Conservation (phyloP, 78 protist species). For the Chrysochromulina parva region DNA sequence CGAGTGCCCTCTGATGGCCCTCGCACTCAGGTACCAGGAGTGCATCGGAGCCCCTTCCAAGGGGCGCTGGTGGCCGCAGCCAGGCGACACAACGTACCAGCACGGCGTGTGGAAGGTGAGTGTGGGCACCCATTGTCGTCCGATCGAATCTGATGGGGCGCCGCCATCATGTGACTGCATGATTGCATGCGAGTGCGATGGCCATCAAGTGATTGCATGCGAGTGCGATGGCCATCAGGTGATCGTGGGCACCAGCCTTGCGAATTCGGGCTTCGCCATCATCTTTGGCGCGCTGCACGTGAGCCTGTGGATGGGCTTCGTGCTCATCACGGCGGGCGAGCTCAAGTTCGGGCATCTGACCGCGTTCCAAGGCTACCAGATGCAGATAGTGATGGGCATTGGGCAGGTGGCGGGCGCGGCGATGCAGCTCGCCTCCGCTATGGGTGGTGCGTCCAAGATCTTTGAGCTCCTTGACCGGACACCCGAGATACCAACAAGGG, state of each 20-base stretch:
- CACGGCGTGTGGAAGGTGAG: neutral
- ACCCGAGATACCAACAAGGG: constrained; percentile 30
- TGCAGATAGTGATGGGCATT: neutral
- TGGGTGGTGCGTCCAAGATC: constrained; percentile 74
- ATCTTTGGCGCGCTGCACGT: neutral
- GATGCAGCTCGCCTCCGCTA: no score
- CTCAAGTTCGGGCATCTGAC: neutral
- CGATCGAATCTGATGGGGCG: no score
- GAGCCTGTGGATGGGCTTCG: neutral
- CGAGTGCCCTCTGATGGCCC: no score
- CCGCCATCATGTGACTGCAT: no score
- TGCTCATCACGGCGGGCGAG: neutral
- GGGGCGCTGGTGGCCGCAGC: neutral
- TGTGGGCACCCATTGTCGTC: neutral
- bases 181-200: no score
- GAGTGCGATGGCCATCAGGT: no score
- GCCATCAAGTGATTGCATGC: no score
- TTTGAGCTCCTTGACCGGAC: constrained; percentile 78
- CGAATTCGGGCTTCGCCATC: neutral
- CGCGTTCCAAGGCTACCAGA: neutral
- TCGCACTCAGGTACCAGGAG: no score
- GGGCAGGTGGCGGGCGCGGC: neutral
- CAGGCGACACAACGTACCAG: neutral
- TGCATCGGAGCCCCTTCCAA: no score
- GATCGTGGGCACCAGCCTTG: neutral